Evolutionary conservation across 805 yeast genomes (phyloP).

Genomic region (Starmera amethionina): DNA sequence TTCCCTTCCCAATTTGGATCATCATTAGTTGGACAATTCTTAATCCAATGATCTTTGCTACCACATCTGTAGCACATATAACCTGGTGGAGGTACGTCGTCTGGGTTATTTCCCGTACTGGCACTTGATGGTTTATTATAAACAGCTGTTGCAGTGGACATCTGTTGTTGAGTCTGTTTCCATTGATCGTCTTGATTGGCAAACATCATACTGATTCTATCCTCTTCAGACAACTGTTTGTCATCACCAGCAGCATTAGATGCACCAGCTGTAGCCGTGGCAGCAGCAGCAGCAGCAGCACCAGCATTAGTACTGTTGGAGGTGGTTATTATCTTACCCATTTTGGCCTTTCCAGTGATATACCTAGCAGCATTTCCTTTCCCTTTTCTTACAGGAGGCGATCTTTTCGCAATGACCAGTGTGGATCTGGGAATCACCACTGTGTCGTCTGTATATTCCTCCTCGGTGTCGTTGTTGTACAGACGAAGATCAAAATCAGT

Average conservation of each 20-base stretch:
- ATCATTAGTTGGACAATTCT: constrained; percentile 86
- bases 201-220: constrained; percentile 82
- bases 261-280: constrained; percentile 4
- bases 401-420: constrained; percentile 69
- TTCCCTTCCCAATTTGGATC: constrained; percentile 94
- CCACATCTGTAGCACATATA: constrained; percentile 97
- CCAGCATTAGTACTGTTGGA: constrained; percentile 6
- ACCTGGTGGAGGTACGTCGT: constrained; percentile 88
- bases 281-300: constrained; percentile 6
- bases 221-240: constrained; percentile 64
- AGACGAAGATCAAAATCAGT: constrained; percentile 72
- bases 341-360: constrained; percentile 60
- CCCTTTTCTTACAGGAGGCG: constrained; percentile 47
- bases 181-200: constrained; percentile 90
- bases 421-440: constrained; percentile 86
- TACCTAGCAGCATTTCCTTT: constrained; percentile 56
- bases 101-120: constrained; percentile 26
- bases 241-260: constrained; percentile 19
- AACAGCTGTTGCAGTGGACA: constrained; percentile 79
- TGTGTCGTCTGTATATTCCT: constrained; percentile 80
- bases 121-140: constrained; percentile 35
- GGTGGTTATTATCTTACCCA: constrained; percentile 24
- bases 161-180: constrained; percentile 87
- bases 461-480: constrained; percentile 60
- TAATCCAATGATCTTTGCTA: constrained; percentile 90